Conservation (phyloP, 2,329 filamentous ascomycete genomes). For the Hypoxylon sp. region DNA sequence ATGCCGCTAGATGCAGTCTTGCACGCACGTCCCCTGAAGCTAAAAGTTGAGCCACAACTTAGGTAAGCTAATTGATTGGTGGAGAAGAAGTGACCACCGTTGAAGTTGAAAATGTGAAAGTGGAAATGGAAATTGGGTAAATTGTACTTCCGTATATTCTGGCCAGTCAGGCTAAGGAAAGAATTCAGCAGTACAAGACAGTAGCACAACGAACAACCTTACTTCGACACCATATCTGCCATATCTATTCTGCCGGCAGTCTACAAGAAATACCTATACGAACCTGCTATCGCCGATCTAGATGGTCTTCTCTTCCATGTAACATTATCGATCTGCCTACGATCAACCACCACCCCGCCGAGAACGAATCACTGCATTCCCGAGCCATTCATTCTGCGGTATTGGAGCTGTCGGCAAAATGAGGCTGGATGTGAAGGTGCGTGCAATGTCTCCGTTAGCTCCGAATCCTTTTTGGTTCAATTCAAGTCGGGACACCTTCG, state of each 20-base stretch:
- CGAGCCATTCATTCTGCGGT: constrained; percentile 33
- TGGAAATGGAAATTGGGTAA: constrained; percentile 35
- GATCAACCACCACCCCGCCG: constrained; percentile 38
- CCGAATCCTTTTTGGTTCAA: constrained; percentile 39
- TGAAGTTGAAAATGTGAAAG: constrained; percentile 40
- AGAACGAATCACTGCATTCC: constrained; percentile 40
- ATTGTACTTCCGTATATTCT: constrained; percentile 6
- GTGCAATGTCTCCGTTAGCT: constrained; percentile 38
- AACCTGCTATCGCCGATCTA: constrained; percentile 23
- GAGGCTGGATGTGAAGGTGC: constrained; percentile 54
- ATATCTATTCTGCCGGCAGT: background rate
- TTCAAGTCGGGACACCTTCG: constrained; percentile 14
- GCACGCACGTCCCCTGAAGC: background rate
- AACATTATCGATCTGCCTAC: constrained; percentile 35
- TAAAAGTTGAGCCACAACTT: constrained; percentile 27
- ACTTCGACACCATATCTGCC: background rate
- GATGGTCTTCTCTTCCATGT: constrained; percentile 28
- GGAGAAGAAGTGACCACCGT: constrained; percentile 45
- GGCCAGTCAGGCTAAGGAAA: constrained; percentile 17
- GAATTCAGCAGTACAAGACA: constrained; percentile 3
- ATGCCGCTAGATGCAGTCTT: background rate
- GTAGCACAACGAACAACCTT: background rate
- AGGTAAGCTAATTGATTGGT: constrained; percentile 39
- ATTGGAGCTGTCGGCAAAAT: constrained; percentile 49
- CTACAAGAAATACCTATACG: background rate